Percentiles rank a stretch among this genome's conserved stretches.
Conservation (phyloP, 192 early-diverging fungal genomes). For the Coemansia sp. region DNA sequence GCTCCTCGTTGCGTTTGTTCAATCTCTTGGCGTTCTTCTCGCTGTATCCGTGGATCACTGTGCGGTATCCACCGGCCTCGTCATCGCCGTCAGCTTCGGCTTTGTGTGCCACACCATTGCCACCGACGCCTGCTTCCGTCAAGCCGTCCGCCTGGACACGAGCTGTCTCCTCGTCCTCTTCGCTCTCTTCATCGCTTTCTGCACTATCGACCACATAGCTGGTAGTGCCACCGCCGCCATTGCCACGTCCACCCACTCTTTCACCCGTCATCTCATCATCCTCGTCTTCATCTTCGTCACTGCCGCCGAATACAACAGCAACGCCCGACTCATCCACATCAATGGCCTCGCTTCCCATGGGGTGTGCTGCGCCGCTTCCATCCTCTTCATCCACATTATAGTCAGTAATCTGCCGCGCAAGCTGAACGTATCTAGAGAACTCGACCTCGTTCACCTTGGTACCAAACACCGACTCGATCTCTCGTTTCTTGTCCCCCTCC, state of each 20-base stretch:
- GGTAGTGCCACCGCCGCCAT: slow-evolving; percentile 59
- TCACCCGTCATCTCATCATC: slow-evolving; percentile 29
- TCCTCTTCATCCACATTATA: slow-evolving; percentile 62
- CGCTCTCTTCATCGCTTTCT: slow-evolving; percentile 26
- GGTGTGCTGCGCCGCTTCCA: slow-evolving; percentile 42
- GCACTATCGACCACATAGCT: slow-evolving; percentile 43
- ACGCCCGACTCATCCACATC: slow-evolving; percentile 85
- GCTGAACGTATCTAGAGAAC: slow-evolving; percentile 86
- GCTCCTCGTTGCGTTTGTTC: slow-evolving; percentile 39
- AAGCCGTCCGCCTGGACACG: neutral
- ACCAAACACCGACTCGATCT: slow-evolving; percentile 76
- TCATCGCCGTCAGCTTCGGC: slow-evolving; percentile 24
- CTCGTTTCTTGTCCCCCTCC: slow-evolving; percentile 87
- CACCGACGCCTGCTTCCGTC: neutral
- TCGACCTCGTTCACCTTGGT: slow-evolving; percentile 67
- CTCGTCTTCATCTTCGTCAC: slow-evolving; percentile 80
- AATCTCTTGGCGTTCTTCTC: slow-evolving; percentile 36
- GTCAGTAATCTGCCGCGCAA: slow-evolving; percentile 95
- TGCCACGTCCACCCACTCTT: slow-evolving; percentile 16
- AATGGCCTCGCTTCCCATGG: slow-evolving; percentile 47
- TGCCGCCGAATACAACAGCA: slow-evolving; percentile 93
- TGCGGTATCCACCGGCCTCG: slow-evolving; percentile 35
- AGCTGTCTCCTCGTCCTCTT: slow-evolving; percentile 24
- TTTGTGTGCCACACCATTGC: slow-evolving; percentile 1
- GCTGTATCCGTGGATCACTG: slow-evolving; percentile 39